These are phyloP conservation scores for Podospora comata DNA, from an alignment of 495 filamentous ascomycete genomes.

Conservation along the genomic window DNA sequence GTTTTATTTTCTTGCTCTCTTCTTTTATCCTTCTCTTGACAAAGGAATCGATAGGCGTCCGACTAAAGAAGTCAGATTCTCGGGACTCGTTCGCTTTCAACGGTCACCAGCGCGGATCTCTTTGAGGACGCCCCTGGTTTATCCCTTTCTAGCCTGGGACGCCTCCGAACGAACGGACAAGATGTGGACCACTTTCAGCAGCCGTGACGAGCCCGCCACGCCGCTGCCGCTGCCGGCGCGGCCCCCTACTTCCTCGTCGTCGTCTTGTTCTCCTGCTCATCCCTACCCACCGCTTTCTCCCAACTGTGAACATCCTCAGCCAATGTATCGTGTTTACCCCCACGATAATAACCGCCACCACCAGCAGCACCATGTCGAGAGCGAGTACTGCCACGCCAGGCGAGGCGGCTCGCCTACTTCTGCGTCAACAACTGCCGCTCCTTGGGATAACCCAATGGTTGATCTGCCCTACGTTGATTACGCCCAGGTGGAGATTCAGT, in stretches of 20 bases:
- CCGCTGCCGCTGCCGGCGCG: too few relatives aligned
- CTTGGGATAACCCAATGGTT: background rate
- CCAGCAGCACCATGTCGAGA: background rate
- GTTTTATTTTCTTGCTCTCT: background rate
- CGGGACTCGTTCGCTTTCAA: background rate
- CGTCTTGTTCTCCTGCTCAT: background rate
- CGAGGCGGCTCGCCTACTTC: background rate
- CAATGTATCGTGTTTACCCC: background rate
- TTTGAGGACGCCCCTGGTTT: background rate
- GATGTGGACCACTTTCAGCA: background rate
- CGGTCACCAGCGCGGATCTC: background rate
- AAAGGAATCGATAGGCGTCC: background rate
- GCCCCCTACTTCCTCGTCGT: background rate
- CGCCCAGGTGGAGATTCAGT: background rate
- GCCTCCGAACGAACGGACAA: background rate
- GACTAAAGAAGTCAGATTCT: background rate
- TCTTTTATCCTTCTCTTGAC: background rate
- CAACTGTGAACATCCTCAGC: background rate
- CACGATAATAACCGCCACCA: too few relatives aligned
- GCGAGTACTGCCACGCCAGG: background rate
- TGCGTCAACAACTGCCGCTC: background rate
- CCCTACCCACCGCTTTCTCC: background rate
- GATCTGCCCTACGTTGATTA: background rate
- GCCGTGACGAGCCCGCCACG: background rate
- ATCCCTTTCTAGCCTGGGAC: too few relatives aligned